A percentile compares a stretch with the other conserved stretches of the same genome.
Evolutionary conservation across 73 alveolate genomes (phyloP).

Genomic region (Blepharisma japonicum): DNA sequence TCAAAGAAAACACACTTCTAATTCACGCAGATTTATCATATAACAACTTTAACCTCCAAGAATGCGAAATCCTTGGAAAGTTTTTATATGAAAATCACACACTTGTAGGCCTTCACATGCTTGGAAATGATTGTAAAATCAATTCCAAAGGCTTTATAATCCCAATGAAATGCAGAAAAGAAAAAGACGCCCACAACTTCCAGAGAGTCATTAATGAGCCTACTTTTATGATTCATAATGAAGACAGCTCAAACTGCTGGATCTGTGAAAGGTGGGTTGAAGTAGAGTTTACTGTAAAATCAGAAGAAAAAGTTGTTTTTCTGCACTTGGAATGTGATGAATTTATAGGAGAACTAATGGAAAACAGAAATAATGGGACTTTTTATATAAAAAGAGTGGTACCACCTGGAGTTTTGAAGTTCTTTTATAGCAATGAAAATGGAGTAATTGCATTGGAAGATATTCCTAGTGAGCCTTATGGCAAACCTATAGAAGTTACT

Average conservation of each 20-base stretch:
- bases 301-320: neutral
- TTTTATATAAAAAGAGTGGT: neutral
- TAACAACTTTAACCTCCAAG: constrained; percentile 55
- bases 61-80: constrained; percentile 61
- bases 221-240: neutral
- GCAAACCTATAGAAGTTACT: too few species aligned
- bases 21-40: constrained; percentile 75
- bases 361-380: neutral
- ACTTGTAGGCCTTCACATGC: constrained; percentile 76
- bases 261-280: constrained; percentile 24
- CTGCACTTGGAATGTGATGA: neutral
- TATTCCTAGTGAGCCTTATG: too few species aligned
- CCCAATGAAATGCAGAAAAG: constrained; percentile 23
- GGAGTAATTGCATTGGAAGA: too few species aligned
- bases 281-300: neutral
- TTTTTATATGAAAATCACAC: constrained; percentile 64
- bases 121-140: constrained; percentile 76
- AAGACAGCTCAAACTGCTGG: constrained; percentile 4
- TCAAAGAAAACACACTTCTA: constrained; percentile 50
- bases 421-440: too few species aligned
- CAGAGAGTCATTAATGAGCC: neutral
- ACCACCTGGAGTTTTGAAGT: constrained; percentile 4
- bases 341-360: neutral
- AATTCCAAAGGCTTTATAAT: constrained; percentile 73
- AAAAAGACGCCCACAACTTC: neutral